phyloP scores from a whole-genome alignment of 2,329 filamentous ascomycete species.

The Alternaria infectoria region DNA sequence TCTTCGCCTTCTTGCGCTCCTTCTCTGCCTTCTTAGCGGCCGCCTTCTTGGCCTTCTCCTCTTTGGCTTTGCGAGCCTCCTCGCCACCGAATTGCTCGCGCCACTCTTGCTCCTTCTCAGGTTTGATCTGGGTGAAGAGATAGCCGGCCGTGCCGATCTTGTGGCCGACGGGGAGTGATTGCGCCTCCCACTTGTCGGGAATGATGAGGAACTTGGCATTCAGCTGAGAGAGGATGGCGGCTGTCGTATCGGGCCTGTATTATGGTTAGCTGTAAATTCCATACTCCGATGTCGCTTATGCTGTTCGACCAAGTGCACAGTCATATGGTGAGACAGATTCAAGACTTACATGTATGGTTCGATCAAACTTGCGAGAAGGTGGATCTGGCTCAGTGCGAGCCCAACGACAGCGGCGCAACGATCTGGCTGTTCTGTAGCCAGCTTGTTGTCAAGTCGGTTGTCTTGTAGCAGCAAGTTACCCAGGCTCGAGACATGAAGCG shows the following conservation, averaged over 20 bases:
- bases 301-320: background rate
- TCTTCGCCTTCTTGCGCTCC: constrained; percentile 65
- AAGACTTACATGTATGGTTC: constrained; percentile 73
- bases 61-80: constrained; percentile 70
- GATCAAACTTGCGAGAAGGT: constrained; percentile 79
- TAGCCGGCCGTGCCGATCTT: constrained; percentile 80
- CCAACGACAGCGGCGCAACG: constrained; percentile 71
- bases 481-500: constrained; percentile 69
- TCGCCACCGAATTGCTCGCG: constrained; percentile 74
- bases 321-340: background rate
- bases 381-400: constrained; percentile 81
- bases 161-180: constrained; percentile 66
- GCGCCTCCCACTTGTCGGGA: constrained; percentile 55
- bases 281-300: background rate
- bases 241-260: constrained; percentile 52
- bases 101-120: constrained; percentile 84
- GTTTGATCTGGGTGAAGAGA: constrained; percentile 83
- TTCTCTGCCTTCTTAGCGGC: constrained; percentile 68
- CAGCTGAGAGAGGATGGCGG: constrained; percentile 79
- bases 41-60: constrained; percentile 69
- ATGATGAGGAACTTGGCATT: constrained; percentile 64
- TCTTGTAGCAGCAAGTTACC: constrained; percentile 67
- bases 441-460: constrained; percentile 64
- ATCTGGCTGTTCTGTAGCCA: constrained; percentile 65
- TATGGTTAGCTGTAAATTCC: constrained; percentile 9